phyloP scores from a whole-genome alignment of 2,329 filamentous ascomycete genomes.

The Xylaria sp. region DNA sequence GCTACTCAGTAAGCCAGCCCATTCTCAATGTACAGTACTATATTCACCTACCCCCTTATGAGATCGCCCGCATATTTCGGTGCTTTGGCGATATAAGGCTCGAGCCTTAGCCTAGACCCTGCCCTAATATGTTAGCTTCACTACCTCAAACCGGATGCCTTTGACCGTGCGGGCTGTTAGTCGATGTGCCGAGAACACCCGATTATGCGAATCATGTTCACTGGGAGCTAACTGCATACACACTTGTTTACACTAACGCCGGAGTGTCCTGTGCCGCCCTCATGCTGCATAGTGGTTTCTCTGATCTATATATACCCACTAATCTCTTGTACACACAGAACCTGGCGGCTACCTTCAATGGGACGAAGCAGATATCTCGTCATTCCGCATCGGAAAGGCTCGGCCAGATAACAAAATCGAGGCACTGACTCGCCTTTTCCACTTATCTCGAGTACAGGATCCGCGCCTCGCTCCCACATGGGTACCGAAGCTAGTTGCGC shows the following conservation, averaged over 20 bases:
- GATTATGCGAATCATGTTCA: too few species aligned
- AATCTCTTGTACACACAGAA: conserved; percentile 21
- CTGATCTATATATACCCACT: background rate
- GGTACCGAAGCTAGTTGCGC: conserved; percentile 18
- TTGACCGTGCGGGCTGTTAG: too few species aligned
- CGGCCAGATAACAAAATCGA: conserved; percentile 4
- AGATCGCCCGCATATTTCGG: too few species aligned
- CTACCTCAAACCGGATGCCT: too few species aligned
- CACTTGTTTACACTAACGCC: too few species aligned
- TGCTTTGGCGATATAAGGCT: too few species aligned
- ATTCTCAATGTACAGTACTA: background rate
- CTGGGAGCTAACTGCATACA: too few species aligned
- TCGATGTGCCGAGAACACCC: too few species aligned
- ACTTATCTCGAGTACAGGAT: conserved; percentile 23
- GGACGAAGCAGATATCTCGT: conserved; percentile 30
- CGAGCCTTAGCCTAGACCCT: too few species aligned
- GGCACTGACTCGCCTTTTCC: conserved; percentile 12
- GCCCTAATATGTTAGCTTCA: too few species aligned
- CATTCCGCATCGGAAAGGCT: conserved; percentile 21
- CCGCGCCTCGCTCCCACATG: conserved; percentile 30
- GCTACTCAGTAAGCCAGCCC: conserved; percentile 36
- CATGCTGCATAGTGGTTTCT: background rate
- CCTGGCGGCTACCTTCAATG: conserved; percentile 42
- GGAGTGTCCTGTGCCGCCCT: too few species aligned
- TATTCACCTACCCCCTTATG: too few species aligned